phyloP scores from a whole-genome alignment of 257 asterid genomes.

The Oldenlandia corymbosa region DNA sequence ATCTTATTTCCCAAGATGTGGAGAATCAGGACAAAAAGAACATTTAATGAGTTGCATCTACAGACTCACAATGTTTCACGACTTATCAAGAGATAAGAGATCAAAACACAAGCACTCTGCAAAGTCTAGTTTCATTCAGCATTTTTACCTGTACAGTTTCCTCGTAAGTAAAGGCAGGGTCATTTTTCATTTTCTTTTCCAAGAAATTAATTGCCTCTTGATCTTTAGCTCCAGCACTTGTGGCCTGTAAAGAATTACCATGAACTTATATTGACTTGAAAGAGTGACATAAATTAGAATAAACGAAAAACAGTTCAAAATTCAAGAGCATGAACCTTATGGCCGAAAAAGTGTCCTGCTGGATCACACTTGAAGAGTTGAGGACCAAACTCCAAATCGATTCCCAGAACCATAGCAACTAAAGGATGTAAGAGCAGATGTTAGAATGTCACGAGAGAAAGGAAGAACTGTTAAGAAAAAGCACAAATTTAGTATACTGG shows the following conservation, averaged over 20 bases:
- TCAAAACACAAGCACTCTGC: not conserved
- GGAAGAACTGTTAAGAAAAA: slow-evolving; percentile 7
- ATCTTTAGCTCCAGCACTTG: slow-evolving; percentile 95
- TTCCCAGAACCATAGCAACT: slow-evolving; percentile 96
- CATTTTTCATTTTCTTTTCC: slow-evolving; percentile 96
- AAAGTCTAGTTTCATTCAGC: slow-evolving; percentile 5
- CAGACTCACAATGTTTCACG: not conserved
- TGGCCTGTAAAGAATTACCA: slow-evolving; percentile 52
- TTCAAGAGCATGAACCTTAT: slow-evolving; percentile 51
- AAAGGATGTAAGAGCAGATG: slow-evolving; percentile 14
- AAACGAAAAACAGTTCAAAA: not conserved
- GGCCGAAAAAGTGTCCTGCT: slow-evolving; percentile 99
- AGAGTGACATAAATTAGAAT: not conserved
- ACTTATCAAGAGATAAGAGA: not conserved
- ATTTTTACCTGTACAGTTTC: slow-evolving; percentile 89
- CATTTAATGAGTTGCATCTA: not conserved
- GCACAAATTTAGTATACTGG: slow-evolving; percentile 1
- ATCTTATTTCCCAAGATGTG: too few relatives aligned
- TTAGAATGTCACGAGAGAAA: slow-evolving; percentile 8
- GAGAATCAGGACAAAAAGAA: too few relatives aligned
- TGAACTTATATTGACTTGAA: slow-evolving; percentile 8
- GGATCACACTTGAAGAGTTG: slow-evolving; percentile 99
- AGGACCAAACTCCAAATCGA: slow-evolving; percentile 95
- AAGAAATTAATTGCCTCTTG: slow-evolving; percentile 92
- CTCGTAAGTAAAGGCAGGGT: slow-evolving; percentile 76